Evolutionary conservation across 805 yeast species (phyloP), one percentile per base, ranked within the genome.

Genomic region (Debaryomyces prosopidis): DNA sequence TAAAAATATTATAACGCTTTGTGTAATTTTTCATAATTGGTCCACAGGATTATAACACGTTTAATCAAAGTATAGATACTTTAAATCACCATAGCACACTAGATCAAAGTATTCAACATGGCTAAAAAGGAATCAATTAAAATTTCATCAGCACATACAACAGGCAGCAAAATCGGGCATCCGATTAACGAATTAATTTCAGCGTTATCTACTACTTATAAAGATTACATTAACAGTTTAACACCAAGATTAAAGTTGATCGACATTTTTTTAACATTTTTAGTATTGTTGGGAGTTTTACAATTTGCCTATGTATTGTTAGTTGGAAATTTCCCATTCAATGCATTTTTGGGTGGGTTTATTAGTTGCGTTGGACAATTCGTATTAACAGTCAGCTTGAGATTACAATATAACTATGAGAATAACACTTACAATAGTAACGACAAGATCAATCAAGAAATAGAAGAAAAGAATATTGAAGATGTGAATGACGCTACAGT

Each of bases 331-430:
- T 94, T 86, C 79, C 99, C 99, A 14, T 94, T 94, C 79, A 94
- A 94, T 68, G 98, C 97, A 18, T 94, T 94, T 62, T 76, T 94
- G 48, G 92, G 96, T 16, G 98, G 98, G 1, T 94, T 94, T 62
- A 80, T 86, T 44, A 74, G 89, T 17, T 88, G 97, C 37, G 97
- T 94, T 41, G 98, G 96, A 11, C 98, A 94, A 66, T 94, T 94
- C 64, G 98, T 94, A 19, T 77, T 94, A 51, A 82, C 95, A 10
- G 89, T 87, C 35, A 78, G 87, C 49, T 73, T 94, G 59, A 77
- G 98, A 59, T 76, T 92, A 59, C 97, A 91, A 62, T 73, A 65
- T 38, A 51, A 55, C 30, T 63, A 58, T 20, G 35, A 57, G 36
- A 55, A 48, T 31, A 46, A 40, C 9, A 34, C 19, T 28, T 19